These are phyloP conservation scores for Aspergillus carlsbadensis DNA, from an alignment of 495 filamentous ascomycete species.

Conservation along the genomic window DNA sequence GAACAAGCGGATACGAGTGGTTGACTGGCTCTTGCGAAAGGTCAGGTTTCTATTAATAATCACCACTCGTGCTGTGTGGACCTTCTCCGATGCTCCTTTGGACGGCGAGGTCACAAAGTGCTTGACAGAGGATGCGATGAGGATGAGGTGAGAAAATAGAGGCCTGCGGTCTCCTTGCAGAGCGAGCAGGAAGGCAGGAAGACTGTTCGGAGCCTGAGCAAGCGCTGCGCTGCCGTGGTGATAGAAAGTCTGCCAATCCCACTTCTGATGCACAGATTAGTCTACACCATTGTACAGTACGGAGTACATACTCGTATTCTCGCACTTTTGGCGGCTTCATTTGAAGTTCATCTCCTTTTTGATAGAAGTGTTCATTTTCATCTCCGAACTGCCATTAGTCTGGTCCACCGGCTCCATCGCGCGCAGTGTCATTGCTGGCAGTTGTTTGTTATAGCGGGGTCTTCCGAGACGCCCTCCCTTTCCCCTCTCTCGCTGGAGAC, in stretches of 20 bases:
- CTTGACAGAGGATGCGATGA: background rate
- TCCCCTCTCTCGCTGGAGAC: background rate
- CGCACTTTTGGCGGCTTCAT: too few relatives aligned
- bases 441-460: slow-evolving; percentile 12
- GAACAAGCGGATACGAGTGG: background rate
- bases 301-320: too few relatives aligned
- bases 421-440: background rate
- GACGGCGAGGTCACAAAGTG: background rate
- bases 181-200: too few relatives aligned
- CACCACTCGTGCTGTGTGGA: background rate
- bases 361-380: too few relatives aligned
- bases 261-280: too few relatives aligned
- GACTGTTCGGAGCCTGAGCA: too few relatives aligned
- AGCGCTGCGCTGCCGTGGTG: too few relatives aligned
- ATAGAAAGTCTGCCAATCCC: too few relatives aligned
- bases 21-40: background rate
- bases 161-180: too few relatives aligned
- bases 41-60: slow-evolving; percentile 2
- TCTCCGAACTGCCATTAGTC: background rate
- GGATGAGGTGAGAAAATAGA: too few relatives aligned
- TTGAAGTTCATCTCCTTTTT: too few relatives aligned
- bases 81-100: background rate
- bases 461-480: slow-evolving; percentile 11
- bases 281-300: too few relatives aligned
- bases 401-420: background rate